phyloP scores from a whole-genome alignment of 2,329 filamentous ascomycete species.

The Eutypa lata region DNA sequence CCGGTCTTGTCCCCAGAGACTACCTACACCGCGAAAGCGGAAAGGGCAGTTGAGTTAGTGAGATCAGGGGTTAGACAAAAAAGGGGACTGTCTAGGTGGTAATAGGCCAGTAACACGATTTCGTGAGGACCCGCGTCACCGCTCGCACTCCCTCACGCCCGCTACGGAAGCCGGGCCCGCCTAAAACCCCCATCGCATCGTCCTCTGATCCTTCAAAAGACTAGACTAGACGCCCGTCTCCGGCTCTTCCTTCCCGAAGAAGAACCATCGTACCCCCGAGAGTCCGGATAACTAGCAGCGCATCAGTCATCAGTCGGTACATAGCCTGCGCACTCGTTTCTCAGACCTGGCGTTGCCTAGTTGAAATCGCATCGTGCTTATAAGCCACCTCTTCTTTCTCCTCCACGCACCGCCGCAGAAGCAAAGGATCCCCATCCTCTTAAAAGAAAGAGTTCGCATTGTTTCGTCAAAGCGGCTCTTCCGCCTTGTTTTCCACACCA shows the following conservation, averaged over 20 bases:
- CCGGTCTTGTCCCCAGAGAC: not conserved
- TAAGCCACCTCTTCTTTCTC: not conserved
- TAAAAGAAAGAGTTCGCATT: not conserved
- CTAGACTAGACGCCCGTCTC: not conserved
- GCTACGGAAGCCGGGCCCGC: not conserved
- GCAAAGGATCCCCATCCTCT: not conserved
- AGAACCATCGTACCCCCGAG: not conserved
- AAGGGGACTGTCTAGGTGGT: not conserved
- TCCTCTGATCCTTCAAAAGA: not conserved
- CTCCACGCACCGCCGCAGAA: not conserved
- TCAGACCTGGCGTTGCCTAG: too few species aligned
- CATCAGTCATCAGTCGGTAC: too few species aligned
- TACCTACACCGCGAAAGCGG: not conserved
- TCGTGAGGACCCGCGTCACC: not conserved
- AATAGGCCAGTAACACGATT: not conserved
- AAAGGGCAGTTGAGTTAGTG: not conserved
- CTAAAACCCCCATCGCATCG: not conserved
- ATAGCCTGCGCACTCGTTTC: too few species aligned
- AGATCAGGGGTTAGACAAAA: not conserved
- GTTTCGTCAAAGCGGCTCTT: not conserved
- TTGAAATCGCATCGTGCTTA: too few species aligned
- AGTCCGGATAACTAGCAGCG: not conserved
- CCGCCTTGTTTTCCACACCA: not conserved
- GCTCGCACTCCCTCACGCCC: not conserved
- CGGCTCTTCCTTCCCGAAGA: not conserved